phyloP scores from a whole-genome alignment of 495 filamentous ascomycete species.

The Penicillium steckii region DNA sequence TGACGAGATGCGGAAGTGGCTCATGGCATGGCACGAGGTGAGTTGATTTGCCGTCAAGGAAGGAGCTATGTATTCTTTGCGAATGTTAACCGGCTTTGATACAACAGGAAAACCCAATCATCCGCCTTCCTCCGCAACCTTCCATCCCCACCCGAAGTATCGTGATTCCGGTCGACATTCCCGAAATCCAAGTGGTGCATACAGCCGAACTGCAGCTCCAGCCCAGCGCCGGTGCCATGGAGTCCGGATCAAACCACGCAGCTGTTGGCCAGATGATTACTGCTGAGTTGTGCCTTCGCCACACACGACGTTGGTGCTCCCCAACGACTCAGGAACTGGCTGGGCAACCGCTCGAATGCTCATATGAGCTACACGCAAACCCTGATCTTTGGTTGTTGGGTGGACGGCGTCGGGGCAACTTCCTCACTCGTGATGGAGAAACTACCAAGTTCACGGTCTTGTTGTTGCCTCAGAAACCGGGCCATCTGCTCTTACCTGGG shows the following conservation, averaged over 20 bases:
- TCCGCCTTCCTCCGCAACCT: constrained; percentile 34
- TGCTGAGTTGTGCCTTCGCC: constrained; percentile 67
- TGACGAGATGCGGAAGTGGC: constrained; percentile 40
- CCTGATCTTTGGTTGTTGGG: constrained; percentile 81
- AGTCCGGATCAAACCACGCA: constrained; percentile 38
- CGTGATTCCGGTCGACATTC: constrained; percentile 73
- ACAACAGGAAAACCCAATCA: constrained; percentile 31
- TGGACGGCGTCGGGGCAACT: constrained; percentile 75
- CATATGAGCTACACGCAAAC: constrained; percentile 77
- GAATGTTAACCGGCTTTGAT: constrained; percentile 8
- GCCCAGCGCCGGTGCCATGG: constrained; percentile 20
- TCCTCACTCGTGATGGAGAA: constrained; percentile 57
- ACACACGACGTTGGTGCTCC: constrained; percentile 78
- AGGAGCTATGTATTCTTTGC: neutral
- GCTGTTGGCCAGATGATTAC: constrained; percentile 68
- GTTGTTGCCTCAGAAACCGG: constrained; percentile 75
- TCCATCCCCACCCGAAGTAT: constrained; percentile 42
- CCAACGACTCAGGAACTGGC: constrained; percentile 33
- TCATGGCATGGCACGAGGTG: constrained; percentile 49
- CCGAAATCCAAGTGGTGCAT: constrained; percentile 78
- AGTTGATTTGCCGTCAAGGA: constrained; percentile 21
- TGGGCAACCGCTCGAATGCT: constrained; percentile 66
- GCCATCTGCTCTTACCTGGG: constrained; percentile 70
- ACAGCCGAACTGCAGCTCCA: constrained; percentile 70
- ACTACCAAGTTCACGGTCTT: constrained; percentile 57